These are phyloP conservation scores for Saccharomyces jurei DNA, from an alignment of 805 yeast genomes.

Conservation along the genomic window DNA sequence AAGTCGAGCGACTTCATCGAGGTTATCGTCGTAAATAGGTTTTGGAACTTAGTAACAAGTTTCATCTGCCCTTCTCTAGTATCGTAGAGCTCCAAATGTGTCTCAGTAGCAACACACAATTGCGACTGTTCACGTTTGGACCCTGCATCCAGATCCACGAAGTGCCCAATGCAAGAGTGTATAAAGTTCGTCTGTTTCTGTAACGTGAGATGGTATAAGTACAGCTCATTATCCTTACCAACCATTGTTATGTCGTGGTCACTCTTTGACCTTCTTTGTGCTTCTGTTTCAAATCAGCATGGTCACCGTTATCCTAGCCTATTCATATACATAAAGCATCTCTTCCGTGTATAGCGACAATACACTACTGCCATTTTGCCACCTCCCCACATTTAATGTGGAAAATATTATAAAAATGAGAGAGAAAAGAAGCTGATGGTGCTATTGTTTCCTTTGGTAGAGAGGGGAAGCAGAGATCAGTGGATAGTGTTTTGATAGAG, in stretches of 20 bases:
- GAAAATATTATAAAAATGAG: background rate
- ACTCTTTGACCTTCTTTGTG: slow-evolving; percentile 6
- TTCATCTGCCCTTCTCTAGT: slow-evolving; percentile 48
- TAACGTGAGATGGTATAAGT: slow-evolving; percentile 66
- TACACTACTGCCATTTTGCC: background rate
- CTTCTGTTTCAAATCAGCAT: background rate
- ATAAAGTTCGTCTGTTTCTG: slow-evolving; percentile 48
- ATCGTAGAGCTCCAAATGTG: slow-evolving; percentile 32
- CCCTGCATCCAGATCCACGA: slow-evolving; percentile 35
- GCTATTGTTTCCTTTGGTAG: background rate
- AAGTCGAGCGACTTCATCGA: background rate
- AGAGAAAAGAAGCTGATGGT: background rate
- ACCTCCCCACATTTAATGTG: background rate
- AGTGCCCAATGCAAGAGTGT: slow-evolving; percentile 58
- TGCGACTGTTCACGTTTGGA: slow-evolving; percentile 12
- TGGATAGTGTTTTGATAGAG: background rate
- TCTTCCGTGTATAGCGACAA: background rate
- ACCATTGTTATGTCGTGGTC: background rate
- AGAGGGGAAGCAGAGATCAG: background rate
- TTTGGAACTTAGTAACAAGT: background rate
- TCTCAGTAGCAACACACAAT: slow-evolving; percentile 28
- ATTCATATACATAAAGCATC: background rate
- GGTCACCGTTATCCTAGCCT: background rate
- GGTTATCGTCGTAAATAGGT: background rate
- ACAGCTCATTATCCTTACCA: slow-evolving; percentile 20